A percentile compares a stretch with the other conserved stretches of the same genome.
Conservation (phyloP, 2,329 filamentous ascomycete species). For the Trichoderma polysporum region DNA sequence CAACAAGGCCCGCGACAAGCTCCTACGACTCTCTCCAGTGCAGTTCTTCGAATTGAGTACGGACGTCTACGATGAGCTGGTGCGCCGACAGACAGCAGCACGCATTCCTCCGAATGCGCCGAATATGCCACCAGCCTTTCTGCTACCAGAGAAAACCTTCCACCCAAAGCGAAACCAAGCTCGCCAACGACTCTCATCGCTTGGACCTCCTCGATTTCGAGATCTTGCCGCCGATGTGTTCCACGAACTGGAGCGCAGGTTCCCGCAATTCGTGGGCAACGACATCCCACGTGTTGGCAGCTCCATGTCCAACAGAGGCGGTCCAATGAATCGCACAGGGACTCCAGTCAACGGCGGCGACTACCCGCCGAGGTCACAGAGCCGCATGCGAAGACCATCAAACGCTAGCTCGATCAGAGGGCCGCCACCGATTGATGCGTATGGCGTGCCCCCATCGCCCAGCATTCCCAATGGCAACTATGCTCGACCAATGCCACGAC, state of each 20-base stretch:
- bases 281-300: conserved; percentile 70
- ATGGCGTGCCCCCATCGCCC: conserved; percentile 59
- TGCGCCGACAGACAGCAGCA: conserved; percentile 74
- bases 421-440: conserved; percentile 43
- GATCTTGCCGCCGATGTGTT: conserved; percentile 96
- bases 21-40: conserved; percentile 81
- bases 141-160: conserved; percentile 84
- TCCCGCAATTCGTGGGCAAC: conserved; percentile 72
- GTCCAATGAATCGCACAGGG: conserved; percentile 58
- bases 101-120: conserved; percentile 54
- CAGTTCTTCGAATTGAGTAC: conserved; percentile 98
- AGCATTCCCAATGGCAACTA: conserved; percentile 62
- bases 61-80: conserved; percentile 93
- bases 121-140: conserved; percentile 63
- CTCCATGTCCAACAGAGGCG: conserved; percentile 61
- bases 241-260: conserved; percentile 87
- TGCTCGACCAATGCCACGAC: conserved; percentile 78
- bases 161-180: conserved; percentile 98
- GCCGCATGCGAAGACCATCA: conserved; percentile 57
- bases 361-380: conserved; percentile 52
- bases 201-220: conserved; percentile 82
- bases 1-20: conserved; percentile 91
- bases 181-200: conserved; percentile 88
- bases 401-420: conserved; percentile 62
- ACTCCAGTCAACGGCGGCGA: conserved; percentile 61